Evolutionary conservation across 2,329 filamentous ascomycete genomes (phyloP), one percentile per base, ranked within the genome.

Genomic region (Penicillium sp.): DNA sequence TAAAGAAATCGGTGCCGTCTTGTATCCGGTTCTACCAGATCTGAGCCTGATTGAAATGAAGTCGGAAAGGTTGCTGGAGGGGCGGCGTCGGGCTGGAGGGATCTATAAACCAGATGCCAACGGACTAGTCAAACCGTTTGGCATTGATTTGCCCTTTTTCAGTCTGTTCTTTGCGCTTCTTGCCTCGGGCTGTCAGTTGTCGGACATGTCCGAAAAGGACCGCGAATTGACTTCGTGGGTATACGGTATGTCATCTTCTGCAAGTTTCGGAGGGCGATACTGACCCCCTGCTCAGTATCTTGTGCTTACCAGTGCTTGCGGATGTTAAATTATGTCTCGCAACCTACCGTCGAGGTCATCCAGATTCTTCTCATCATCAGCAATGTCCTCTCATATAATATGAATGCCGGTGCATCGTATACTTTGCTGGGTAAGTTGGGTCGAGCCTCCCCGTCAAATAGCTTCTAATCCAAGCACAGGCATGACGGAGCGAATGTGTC

Each of bases 361-460:
- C 82, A 86, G 63, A 81, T 82, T 1, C 74, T 85, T 34, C 72
- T 85, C 18, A 81, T 85, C 24, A 82, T 86, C 26, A 81, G 82
- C 57, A 84, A 84, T 64, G 83, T 83, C 47, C 76, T 84, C 36
- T 82, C 81, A 1, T 83, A 84, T 65, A 84, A 83, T 60, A 84
- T 83, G 81, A 86, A 85, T 55, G 82, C 83, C 15, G 83, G 83
- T 8, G 82, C 83, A 26, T 81, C 83, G 9, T 86, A 85, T 75
- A 81, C 82, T 39, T 67, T 85, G 45, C 79, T 83, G 28, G 81
- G 76, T 74, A 59, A 56, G 68, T 61, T 36, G 12, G 21, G 12
- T 5, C 21, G n/a, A 12, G 6, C 15, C 24, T 16, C 16, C 9
- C 23, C 9, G 2, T 15, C 18, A 38, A 24, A 21, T 4, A 78